Evolutionary conservation across 768 basidiomycete species (phyloP).

Genomic region (Panaeolus cyanescens): DNA sequence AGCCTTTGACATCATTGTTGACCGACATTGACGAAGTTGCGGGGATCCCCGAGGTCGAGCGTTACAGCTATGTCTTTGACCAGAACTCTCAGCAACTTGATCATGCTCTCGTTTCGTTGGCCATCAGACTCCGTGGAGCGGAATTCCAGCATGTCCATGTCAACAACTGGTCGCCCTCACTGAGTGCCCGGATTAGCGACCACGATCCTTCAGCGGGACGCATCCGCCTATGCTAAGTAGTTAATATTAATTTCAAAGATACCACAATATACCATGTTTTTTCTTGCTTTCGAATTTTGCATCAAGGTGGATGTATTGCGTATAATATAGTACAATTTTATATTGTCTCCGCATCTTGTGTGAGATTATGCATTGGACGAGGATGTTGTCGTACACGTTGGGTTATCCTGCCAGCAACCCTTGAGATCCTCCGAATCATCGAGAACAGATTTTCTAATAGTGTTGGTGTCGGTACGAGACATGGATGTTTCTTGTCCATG

Average conservation of each 20-base stretch:
- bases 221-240: constrained; percentile 45
- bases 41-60: constrained; percentile 45
- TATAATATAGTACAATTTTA: not conserved
- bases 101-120: constrained; percentile 54
- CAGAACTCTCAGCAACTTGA: constrained; percentile 62
- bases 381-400: not conserved
- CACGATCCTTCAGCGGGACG: constrained; percentile 62
- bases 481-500: not conserved
- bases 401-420: not conserved
- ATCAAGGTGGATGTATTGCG: not conserved
- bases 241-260: not conserved
- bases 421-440: not conserved
- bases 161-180: constrained; percentile 54
- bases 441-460: not conserved
- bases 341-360: not conserved
- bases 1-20: constrained; percentile 40
- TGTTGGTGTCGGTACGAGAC: not conserved
- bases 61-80: constrained; percentile 65
- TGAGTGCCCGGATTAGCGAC: constrained; percentile 49
- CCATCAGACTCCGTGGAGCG: constrained; percentile 40
- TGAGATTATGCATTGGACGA: not conserved
- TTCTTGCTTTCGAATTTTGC: not conserved
- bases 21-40: constrained; percentile 55
- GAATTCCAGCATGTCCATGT: constrained; percentile 62
- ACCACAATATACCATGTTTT: constrained; percentile 4